A percentile compares a stretch with the other conserved stretches of the same genome.
Evolutionary conservation across 1,139 yeast species (phyloP).

Genomic region (Hyphopichia pseudoburtonii): DNA sequence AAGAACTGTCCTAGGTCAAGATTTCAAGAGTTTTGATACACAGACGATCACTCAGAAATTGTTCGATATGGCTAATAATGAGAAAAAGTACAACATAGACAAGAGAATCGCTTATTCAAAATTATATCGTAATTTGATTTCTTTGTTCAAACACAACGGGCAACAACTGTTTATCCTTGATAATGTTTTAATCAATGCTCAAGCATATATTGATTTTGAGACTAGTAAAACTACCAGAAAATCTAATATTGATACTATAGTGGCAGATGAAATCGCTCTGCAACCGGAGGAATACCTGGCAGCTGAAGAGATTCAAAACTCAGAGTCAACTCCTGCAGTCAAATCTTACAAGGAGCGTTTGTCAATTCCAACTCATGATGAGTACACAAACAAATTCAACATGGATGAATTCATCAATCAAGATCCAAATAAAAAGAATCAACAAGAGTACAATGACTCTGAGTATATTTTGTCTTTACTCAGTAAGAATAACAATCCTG

Average conservation of each 20-base stretch:
- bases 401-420: conserved; percentile 21
- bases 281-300: not conserved
- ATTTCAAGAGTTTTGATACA: conserved; percentile 15
- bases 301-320: not conserved
- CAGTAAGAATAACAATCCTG: conserved; percentile 13
- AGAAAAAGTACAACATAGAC: conserved; percentile 13
- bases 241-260: not conserved
- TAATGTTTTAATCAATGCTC: conserved; percentile 29
- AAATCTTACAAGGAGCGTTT: not conserved
- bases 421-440: conserved; percentile 4
- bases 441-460: conserved; percentile 20
- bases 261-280: not conserved
- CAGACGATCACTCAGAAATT: conserved; percentile 14
- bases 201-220: conserved; percentile 30
- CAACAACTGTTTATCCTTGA: conserved; percentile 36
- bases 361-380: conserved; percentile 3
- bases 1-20: conserved; percentile 19
- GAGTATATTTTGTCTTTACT: conserved; percentile 19
- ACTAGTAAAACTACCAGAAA: conserved; percentile 3
- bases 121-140: conserved; percentile 28
- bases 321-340: not conserved
- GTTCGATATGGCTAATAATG: conserved; percentile 11
- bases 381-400: conserved; percentile 19
- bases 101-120: conserved; percentile 25
- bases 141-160: conserved; percentile 36